phyloP scores from a whole-genome alignment of 1,139 yeast species.

The Suhomyces guaymorum region DNA sequence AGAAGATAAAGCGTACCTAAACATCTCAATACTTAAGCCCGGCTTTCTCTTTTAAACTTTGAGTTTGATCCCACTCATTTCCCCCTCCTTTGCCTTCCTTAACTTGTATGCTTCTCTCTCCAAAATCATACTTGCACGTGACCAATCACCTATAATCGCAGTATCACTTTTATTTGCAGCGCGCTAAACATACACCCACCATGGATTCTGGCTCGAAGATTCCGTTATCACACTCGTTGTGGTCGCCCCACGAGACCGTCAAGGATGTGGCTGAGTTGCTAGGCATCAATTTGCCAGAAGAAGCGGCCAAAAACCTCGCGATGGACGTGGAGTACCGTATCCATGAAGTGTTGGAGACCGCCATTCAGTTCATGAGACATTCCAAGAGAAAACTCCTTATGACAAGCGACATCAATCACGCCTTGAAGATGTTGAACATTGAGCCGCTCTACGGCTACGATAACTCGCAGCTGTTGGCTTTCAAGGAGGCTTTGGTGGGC shows the following conservation, averaged over 20 bases:
- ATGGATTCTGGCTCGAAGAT: conserved; percentile 45
- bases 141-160: no score
- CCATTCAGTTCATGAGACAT: conserved; percentile 94
- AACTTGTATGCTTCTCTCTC: no score
- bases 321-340: conserved; percentile 98
- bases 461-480: conserved; percentile 58
- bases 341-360: conserved; percentile 93
- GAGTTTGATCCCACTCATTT: no score
- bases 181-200: conserved; percentile 2
- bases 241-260: conserved; percentile 98
- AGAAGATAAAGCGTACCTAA: no score
- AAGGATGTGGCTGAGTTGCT: conserved; percentile 93
- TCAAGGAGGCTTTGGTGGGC: conserved; percentile 82
- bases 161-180: no score
- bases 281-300: conserved; percentile 85
- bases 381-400: conserved; percentile 81
- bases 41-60: no score
- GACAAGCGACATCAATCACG: conserved; percentile 79
- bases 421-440: conserved; percentile 80
- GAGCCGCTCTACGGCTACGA: conserved; percentile 85
- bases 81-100: no score
- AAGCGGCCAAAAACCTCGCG: conserved; percentile 90
- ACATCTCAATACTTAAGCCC: no score
- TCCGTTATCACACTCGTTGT: conserved; percentile 81
- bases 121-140: no score